Evolutionary conservation across 2,329 filamentous ascomycete species (phyloP), one percentile per base, ranked within the genome.

Genomic region (Myriosclerotinia curreyana): DNA sequence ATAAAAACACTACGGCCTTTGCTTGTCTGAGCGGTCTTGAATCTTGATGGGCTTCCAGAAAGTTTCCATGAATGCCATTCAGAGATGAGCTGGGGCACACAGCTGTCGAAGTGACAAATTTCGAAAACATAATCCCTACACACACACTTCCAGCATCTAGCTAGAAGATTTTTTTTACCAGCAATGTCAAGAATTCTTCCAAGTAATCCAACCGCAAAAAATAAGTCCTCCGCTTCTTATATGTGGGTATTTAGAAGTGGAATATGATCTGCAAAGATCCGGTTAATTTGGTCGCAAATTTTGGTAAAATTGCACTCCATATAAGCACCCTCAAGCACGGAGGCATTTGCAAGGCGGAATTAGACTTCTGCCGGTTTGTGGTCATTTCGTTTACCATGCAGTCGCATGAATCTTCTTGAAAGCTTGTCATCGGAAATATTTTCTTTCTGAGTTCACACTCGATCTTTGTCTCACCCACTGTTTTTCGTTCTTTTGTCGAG

Each of bases 331-430:
- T n/a, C n/a, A 31, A 31, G 28, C 28, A 31, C 28, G 5, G 28
- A 34, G 4, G 22, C 46, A 40, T n/a, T 25, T 31, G 48, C 48
- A 53, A 34, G 59, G 48, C 48, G 46, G 25, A 53, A 40, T 61
- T 61, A 42, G 48, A 53, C 48, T 61, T 52, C 20, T 17, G 38
- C 20, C 15, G 6, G 6, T 50, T 50, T 17, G 20, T 17, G 44
- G 34, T 46, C 49, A 42, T 51, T 60, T 42, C 20, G 22, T 42
- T 42, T 56, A 25, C 31, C 42, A 48, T 36, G 38, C 5, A 61
- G 34, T 48, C 12, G 42, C 55, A 34, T 58, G 55, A 58, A 58
- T 28, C 22, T 14, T 60, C 17, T 28, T 40, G 46, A 60, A 50
- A 50, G 31, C 36, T 38, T 60, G 44, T 50, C 25, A 15, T 49